Evolutionary conservation across 192 early-diverging fungal genomes (phyloP), one percentile per base, ranked within the genome.

Genomic region (Entophlyctis helioformis): DNA sequence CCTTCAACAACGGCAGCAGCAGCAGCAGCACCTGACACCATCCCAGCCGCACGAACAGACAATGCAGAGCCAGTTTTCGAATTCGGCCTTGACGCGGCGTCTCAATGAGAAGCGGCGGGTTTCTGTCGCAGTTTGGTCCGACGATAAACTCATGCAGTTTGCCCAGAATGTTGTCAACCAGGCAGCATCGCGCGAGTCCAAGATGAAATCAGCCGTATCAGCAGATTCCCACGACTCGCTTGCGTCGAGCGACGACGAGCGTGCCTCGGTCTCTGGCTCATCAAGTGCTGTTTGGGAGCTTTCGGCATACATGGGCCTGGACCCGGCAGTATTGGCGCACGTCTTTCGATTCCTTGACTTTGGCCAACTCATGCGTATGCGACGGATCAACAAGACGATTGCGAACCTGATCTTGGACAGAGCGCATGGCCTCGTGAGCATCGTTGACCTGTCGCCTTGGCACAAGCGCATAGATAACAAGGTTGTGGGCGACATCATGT

Each of bases 101-200:
- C 16, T n/a, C n/a, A n/a, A n/a, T n/a, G n/a, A n/a, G n/a, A 60
- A 59, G 25, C 50, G 85, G 33, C 57, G 83, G 16, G 78, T 66
- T 19, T 83, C 80, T 38, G 81, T 88, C 6, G 85, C 85, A 2
- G 83, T 87, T 1, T 88, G 85, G 85, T 62, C 76, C 0, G 84
- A 88, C 44, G 76, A 80, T 34, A 55, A 72, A 10, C 52, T 88
- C 3, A 54, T 81, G 46, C 71, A 79, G 44, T 56, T 86, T 36
- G 82, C 80, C 7, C 71, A 83, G 22, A 53, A 57, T 20, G 40
- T 62, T 11, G 42, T 54, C 11, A n/a, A n/a, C n/a, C n/a, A n/a
- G n/a, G n/a, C n/a, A n/a, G 23, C 38, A 2, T 9, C 10, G 15
- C 45, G 33, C 4, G 23, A 36, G 5, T n/a, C n/a, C n/a, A 35